A percentile compares a stretch with the other conserved stretches of the same genome.
Evolutionary conservation across 352 stramenopile species (phyloP).

Genomic region (Globisporangium paroecandrum): DNA sequence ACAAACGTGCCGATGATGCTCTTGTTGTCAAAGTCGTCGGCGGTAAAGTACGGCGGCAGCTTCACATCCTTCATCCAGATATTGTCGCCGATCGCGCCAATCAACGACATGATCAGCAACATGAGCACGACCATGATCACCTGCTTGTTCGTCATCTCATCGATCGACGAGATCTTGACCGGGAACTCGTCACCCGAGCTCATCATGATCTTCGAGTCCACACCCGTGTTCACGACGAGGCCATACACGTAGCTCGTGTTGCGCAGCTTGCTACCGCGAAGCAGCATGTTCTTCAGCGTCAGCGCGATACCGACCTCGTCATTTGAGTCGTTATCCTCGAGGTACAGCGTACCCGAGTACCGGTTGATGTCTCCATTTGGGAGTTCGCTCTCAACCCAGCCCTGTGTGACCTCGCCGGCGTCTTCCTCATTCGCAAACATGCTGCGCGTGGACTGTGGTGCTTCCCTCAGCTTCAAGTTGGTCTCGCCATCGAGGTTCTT

Average conservation of each 20-base stretch:
- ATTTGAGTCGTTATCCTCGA: constrained; percentile 48
- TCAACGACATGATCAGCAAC: constrained; percentile 64
- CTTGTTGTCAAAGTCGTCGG: constrained; percentile 21
- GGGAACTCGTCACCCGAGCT: constrained; percentile 81
- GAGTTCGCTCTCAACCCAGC: constrained; percentile 76
- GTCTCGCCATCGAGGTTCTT: constrained; percentile 88
- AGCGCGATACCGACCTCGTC: constrained; percentile 52
- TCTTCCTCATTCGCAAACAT: constrained; percentile 74
- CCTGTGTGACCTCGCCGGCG: constrained; percentile 54
- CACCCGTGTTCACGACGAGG: constrained; percentile 91
- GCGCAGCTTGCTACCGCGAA: constrained; percentile 86
- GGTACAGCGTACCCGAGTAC: constrained; percentile 69
- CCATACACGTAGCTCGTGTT: constrained; percentile 89
- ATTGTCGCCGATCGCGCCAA: constrained; percentile 58
- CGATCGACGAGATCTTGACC: constrained; percentile 80
- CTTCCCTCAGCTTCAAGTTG: constrained; percentile 83
- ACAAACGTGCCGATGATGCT: constrained; percentile 67
- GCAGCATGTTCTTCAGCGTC: constrained; percentile 86
- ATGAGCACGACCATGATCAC: constrained; percentile 79
- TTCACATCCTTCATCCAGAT: constrained; percentile 42
- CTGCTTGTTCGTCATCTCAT: constrained; percentile 85
- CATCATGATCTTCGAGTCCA: constrained; percentile 92
- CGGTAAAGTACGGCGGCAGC: constrained; percentile 31
- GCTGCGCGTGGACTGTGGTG: constrained; percentile 44
- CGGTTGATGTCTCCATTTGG: constrained; percentile 81